Conservation (phyloP, 2,329 filamentous ascomycete species). For the Gaeumannomyces sp. region DNA sequence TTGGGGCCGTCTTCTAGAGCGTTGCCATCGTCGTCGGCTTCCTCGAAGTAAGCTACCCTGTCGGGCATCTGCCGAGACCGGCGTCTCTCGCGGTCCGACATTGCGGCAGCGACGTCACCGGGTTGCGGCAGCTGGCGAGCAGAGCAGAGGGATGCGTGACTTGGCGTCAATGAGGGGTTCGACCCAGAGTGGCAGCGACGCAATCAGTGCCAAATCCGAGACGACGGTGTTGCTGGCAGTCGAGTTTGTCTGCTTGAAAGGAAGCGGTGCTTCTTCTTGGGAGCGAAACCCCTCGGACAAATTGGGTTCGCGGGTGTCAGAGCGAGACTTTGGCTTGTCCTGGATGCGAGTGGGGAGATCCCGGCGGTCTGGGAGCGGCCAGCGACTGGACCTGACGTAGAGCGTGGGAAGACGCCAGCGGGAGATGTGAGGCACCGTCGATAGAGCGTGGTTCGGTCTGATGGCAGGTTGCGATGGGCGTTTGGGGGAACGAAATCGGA, state of each 20-base stretch:
- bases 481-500: constrained; percentile 3
- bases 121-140: neutral
- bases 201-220: neutral
- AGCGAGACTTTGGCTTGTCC: neutral
- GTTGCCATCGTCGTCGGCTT: constrained; percentile 43
- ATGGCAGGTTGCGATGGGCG: neutral
- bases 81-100: constrained; percentile 32
- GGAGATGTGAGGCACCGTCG: neutral
- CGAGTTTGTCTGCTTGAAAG: neutral
- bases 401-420: neutral
- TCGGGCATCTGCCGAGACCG: constrained; percentile 14
- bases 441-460: neutral
- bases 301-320: neutral
- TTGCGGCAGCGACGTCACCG: constrained; percentile 22
- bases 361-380: constrained; percentile 8
- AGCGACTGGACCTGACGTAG: neutral
- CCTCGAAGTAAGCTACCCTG: constrained; percentile 41
- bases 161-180: neutral
- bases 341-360: constrained; percentile 7
- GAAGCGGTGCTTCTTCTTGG: neutral
- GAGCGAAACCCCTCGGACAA: neutral
- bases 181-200: neutral
- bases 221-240: neutral
- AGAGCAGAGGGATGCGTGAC: neutral
- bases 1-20: constrained; percentile 28